Evolutionary conservation across 2,329 filamentous ascomycete species (phyloP), one percentile per base, ranked within the genome.

Genomic region (Davidsoniella eucalypti): DNA sequence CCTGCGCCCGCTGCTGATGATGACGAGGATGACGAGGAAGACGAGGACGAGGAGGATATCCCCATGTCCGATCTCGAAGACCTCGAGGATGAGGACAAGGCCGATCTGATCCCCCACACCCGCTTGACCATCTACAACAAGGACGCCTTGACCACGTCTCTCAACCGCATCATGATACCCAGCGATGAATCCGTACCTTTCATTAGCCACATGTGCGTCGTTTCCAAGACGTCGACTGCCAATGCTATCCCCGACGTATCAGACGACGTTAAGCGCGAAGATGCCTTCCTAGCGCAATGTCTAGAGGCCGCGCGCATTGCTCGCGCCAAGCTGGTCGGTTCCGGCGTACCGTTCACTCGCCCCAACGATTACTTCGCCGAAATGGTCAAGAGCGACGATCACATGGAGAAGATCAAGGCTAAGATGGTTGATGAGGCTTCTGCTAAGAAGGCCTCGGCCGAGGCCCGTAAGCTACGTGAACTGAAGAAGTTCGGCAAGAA

Each of bases 401-500:
- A 95, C 66, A 98, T 98, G 92, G 85, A 85, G 63, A 88, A 85
- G 73, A 85, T 98, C 63, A 93, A 93, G 73, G 78, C 82, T 61
- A 94, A 93, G 73, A 71, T 96, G 60, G 75, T 94, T 55, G 88
- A 96, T 60, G 87, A 93, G 61, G 92, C 90, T 0, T 85, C 90
- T 9, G 73, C 79, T 54, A 94, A 94, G 74, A 94, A 94, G 71
- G 90, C 92, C 1, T 77, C 87, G 25, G 80, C 84, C 21, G 92
- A 98, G 66, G 92, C 92, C 5, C 78, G 87, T 63, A 87, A 87
- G 68, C 82, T 90, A 69, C 76, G 92, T 56, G 92, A 98, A 64
- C 72, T 96, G 60, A 96, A 95, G 80, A 98, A 96, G 70, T 98
- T 96, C 63, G 92, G 92, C 64, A 98, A 98, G 71, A 86, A 94